Evolutionary conservation across 2,329 filamentous ascomycete genomes (phyloP).

Genomic region (Ascochyta rabiei): DNA sequence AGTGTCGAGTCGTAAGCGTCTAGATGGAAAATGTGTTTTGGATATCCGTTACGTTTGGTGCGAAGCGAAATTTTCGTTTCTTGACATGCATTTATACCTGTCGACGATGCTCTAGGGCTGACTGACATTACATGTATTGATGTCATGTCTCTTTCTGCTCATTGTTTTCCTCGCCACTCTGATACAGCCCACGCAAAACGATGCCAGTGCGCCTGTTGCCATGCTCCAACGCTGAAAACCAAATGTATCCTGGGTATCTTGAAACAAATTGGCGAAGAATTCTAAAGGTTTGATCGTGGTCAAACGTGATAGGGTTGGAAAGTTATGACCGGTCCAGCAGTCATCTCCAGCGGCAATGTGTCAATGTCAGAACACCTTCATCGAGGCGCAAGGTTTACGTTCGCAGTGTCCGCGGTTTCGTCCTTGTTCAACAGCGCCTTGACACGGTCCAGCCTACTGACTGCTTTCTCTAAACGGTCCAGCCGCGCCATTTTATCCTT

Average conservation of each 20-base stretch:
- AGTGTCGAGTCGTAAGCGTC: not conserved
- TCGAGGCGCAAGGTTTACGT: conserved; percentile 3
- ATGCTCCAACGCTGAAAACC: conserved; percentile 1
- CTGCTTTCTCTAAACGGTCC: conserved; percentile 72
- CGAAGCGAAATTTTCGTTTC: not conserved
- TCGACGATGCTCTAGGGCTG: not conserved
- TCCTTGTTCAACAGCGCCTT: conserved; percentile 60
- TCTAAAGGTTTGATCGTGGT: not conserved
- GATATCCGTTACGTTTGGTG: not conserved
- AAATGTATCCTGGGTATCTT: conserved; percentile 11
- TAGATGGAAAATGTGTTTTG: not conserved
- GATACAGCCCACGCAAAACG: not conserved
- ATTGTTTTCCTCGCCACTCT: not conserved
- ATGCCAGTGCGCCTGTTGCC: not conserved
- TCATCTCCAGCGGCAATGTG: not conserved
- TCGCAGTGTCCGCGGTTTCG: not conserved
- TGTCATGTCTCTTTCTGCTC: not conserved
- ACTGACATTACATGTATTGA: not conserved
- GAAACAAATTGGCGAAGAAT: not conserved
- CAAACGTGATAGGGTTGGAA: not conserved
- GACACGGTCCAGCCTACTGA: conserved; percentile 73
- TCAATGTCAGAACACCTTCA: not conserved
- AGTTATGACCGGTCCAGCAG: not conserved
- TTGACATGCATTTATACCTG: no score
- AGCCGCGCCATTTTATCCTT: conserved; percentile 71